phyloP scores from a whole-genome alignment of 257 asterid genomes.

The Solanum chmielewskii region DNA sequence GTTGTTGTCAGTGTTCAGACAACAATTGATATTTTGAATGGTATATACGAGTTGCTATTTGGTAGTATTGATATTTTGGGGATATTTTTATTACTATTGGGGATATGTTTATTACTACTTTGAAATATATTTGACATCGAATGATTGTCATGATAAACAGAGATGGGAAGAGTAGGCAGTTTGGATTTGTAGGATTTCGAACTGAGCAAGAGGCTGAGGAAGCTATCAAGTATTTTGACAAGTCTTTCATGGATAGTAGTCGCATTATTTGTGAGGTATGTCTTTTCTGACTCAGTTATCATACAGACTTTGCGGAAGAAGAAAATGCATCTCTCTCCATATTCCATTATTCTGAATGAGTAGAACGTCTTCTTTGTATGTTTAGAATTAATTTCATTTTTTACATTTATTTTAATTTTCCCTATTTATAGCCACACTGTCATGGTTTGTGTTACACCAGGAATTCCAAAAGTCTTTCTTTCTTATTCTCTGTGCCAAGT shows the following conservation, averaged over 20 bases:
- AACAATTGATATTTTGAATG: background rate
- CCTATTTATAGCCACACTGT: background rate
- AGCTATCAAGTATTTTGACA: constrained; percentile 58
- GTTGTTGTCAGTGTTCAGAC: background rate
- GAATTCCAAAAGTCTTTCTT: background rate
- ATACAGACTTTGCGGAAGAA: background rate
- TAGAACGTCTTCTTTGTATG: background rate
- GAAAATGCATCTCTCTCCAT: background rate
- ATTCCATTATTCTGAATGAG: background rate
- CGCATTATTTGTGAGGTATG: constrained; percentile 76
- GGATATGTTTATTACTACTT: background rate
- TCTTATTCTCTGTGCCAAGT: background rate
- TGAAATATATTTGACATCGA: background rate
- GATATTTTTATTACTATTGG: background rate
- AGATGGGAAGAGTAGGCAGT: constrained; percentile 86
- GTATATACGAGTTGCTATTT: background rate
- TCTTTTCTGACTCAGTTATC: background rate
- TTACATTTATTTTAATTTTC: background rate
- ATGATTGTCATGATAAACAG: constrained; percentile 25
- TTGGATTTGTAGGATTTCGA: constrained; percentile 77
- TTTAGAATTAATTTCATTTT: background rate
- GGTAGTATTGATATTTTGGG: background rate
- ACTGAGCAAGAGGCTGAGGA: constrained; percentile 62
- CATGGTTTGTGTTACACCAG: background rate
- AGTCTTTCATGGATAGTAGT: constrained; percentile 58